Conservation (phyloP, 2,329 filamentous ascomycete species). For the Byssothecium circinans region DNA sequence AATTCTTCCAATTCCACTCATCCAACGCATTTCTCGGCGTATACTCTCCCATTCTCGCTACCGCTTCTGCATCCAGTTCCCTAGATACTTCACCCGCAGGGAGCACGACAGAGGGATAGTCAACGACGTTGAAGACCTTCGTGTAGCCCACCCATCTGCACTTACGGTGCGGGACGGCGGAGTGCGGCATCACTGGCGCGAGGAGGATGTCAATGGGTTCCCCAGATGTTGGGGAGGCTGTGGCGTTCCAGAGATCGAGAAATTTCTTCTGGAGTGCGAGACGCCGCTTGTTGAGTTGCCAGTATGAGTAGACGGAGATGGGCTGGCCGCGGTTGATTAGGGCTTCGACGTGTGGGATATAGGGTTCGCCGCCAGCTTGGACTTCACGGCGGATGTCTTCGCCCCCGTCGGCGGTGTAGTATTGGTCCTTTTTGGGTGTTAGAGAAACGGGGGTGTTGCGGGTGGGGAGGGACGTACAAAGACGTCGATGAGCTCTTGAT, state of each 20-base stretch:
- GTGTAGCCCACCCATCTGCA: constrained; percentile 60
- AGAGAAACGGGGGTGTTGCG: neutral
- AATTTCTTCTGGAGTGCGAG: constrained; percentile 57
- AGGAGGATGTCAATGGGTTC: constrained; percentile 59
- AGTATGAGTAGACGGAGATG: constrained; percentile 67
- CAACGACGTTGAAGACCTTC: constrained; percentile 64
- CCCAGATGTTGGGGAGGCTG: constrained; percentile 48
- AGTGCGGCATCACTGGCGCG: constrained; percentile 63
- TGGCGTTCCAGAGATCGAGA: constrained; percentile 60
- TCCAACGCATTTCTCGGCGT: constrained; percentile 55
- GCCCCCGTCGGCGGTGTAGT: constrained; percentile 64
- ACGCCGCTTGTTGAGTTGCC: constrained; percentile 66
- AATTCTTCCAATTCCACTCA: constrained; percentile 54
- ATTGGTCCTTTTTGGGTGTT: constrained; percentile 52
- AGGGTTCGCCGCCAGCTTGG: constrained; percentile 58
- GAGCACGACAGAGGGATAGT: constrained; percentile 61
- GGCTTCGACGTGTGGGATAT: constrained; percentile 52
- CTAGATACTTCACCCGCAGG: constrained; percentile 55
- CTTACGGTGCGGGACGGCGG: constrained; percentile 53
- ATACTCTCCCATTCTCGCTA: constrained; percentile 39
- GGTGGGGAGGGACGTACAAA: constrained; percentile 46
- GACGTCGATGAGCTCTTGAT: constrained; percentile 58
- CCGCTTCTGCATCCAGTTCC: constrained; percentile 41
- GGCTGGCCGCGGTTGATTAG: constrained; percentile 54
- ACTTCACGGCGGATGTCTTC: constrained; percentile 64